Evolutionary conservation across 2,329 filamentous ascomycete species (phyloP), one percentile per base, ranked within the genome.

Genomic region (Aspergillus japonicus): DNA sequence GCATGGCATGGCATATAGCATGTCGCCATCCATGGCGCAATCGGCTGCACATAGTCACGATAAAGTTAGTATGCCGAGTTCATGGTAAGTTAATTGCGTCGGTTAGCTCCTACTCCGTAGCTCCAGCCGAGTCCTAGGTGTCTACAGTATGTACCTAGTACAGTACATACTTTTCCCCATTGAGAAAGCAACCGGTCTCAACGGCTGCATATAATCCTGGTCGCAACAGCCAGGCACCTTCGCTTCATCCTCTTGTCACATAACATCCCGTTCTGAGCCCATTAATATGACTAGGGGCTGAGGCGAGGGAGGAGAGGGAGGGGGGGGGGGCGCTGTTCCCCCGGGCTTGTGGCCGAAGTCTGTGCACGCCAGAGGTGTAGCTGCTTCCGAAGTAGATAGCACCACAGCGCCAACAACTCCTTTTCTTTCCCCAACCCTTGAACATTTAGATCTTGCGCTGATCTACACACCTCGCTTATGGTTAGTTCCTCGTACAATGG

Each of bases 301-400:
- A 10, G 21, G 33, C 33, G 11, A 44, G 31, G 39, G 10, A 44
- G 33, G 19, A n/a, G 21, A 21, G 21, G 21, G 21, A 21, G 21
- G 21, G 21, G 21, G 1, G 21, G 39, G 39, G n/a, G 6, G 4
- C 16, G n/a, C 39, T 44, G 14, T 14, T 33, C 21, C 31, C 50
- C 50, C 42, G 39, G 39, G 39, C 39, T 44, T 44, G 39, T 53
- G 21, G 16, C 33, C 19, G 50, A 53, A 24, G 51, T 53, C 51
- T 53, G 51, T 53, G 51, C 51, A 47, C 51, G 7, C 35, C 35
- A 53, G 51, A 42, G 51, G 24, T 42, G 51, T 24, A 44, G 39
- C 39, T 53, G 35, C 51, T 42, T 53, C 51, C 51, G 35, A 42
- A n/a, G 51, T 44, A n/a, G n/a, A n/a, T n/a, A 23, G 51, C 42